Evolutionary conservation across 306 rosid species (phyloP).

Genomic region (Sechiopsis laciniata): DNA sequence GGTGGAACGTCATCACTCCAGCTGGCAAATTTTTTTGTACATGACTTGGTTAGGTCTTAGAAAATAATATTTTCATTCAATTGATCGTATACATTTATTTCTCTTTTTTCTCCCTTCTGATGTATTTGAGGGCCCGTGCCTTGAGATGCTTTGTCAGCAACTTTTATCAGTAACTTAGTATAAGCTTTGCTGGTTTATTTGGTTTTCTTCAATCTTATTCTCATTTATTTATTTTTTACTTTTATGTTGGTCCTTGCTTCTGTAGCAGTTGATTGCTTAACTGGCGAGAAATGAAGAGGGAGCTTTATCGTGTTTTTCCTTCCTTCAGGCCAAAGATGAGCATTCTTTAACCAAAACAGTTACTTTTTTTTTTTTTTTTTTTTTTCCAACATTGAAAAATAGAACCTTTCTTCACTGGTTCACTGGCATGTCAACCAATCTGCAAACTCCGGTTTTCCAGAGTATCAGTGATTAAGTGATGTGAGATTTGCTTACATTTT

Average conservation of each 20-base stretch:
- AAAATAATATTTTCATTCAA: conserved; percentile 6
- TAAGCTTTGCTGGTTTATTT: conserved; percentile 5
- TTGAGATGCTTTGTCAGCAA: conserved; percentile 4
- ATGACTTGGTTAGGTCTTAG: conserved; percentile 17
- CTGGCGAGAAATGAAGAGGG: neutral
- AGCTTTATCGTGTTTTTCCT: neutral
- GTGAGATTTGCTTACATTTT: neutral
- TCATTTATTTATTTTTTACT: neutral
- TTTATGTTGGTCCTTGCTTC: neutral
- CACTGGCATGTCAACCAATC: neutral
- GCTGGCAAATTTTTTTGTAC: conserved; percentile 16
- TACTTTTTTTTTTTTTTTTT: no score
- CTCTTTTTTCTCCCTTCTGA: neutral
- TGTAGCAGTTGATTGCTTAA: neutral
- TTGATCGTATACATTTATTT: conserved; percentile 8
- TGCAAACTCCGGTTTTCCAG: neutral
- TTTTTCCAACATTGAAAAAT: neutral
- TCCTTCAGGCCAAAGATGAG: conserved; percentile 3
- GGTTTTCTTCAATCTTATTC: neutral
- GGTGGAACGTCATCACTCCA: conserved; percentile 2
- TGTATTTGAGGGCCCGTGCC: neutral
- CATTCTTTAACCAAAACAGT: neutral
- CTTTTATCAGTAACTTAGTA: neutral
- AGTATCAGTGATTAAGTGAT: neutral
- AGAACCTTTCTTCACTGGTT: neutral